Percentiles rank a stretch among this genome's conserved stretches.
These are phyloP conservation scores for Allium sativum DNA, from an alignment of 106 monocot species.

Conservation along the genomic window DNA sequence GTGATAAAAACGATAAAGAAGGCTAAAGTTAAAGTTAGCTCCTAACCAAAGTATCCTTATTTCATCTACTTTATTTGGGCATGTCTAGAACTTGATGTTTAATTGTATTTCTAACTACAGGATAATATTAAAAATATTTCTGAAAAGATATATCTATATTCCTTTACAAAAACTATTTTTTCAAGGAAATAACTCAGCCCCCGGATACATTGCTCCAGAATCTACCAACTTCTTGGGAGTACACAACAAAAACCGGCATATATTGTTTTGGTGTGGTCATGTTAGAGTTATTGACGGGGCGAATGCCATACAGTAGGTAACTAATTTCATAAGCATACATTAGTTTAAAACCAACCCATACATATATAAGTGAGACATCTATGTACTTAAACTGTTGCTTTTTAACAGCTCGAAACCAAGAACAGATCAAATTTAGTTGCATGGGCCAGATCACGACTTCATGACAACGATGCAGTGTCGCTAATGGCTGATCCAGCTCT, in stretches of 20 bases:
- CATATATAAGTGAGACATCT: too few relatives aligned
- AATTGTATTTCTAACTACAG: too few relatives aligned
- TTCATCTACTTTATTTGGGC: too few relatives aligned
- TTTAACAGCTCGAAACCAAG: conserved; percentile 54
- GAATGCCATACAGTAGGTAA: conserved; percentile 12
- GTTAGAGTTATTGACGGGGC: conserved; percentile 59
- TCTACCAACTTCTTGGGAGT: conserved; percentile 25
- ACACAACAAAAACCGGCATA: conserved; percentile 45
- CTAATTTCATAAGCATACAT: too few relatives aligned
- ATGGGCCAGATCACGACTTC: conserved; percentile 72
- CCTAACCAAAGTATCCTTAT: too few relatives aligned
- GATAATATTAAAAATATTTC: too few relatives aligned
- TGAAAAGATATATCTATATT: too few relatives aligned
- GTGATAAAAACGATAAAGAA: conserved; percentile 99
- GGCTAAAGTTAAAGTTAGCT: conserved; percentile 84
- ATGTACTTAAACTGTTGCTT: not conserved
- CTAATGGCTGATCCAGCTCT: conserved; percentile 85
- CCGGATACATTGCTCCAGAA: conserved; percentile 48
- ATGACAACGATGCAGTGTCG: conserved; percentile 65
- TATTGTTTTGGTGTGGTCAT: conserved; percentile 65
- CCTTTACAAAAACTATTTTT: too few relatives aligned
- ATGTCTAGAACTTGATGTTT: too few relatives aligned
- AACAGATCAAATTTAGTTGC: conserved; percentile 52
- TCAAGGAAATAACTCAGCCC: conserved; percentile 36
- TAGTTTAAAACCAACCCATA: too few relatives aligned